A percentile compares a stretch with the other conserved stretches of the same genome.
These are phyloP conservation scores for Suillus spraguei DNA, from an alignment of 768 basidiomycete species.

Conservation along the genomic window DNA sequence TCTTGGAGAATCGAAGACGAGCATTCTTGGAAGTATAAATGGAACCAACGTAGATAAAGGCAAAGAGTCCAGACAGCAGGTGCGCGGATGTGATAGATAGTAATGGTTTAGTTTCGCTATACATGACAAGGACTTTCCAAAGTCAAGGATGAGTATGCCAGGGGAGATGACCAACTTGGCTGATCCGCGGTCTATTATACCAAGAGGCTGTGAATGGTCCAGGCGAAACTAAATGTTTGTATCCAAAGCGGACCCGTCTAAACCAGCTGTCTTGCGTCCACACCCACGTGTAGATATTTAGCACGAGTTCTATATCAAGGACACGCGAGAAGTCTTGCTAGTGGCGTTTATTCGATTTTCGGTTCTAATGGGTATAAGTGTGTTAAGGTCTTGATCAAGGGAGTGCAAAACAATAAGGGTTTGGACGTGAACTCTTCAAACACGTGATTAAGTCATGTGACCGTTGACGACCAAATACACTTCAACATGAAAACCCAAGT, in stretches of 20 bases:
- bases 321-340: neutral
- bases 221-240: neutral
- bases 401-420: neutral
- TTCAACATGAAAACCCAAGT: constrained; percentile 6
- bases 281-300: neutral
- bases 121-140: constrained; percentile 3
- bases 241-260: neutral
- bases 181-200: neutral
- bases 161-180: neutral
- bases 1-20: constrained; percentile 52
- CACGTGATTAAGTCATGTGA: constrained; percentile 3
- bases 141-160: neutral
- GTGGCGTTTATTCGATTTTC: neutral
- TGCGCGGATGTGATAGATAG: constrained; percentile 47
- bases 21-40: constrained; percentile 75
- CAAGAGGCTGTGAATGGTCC: too few relatives aligned
- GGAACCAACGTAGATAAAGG: constrained; percentile 76
- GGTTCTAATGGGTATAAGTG: neutral
- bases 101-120: constrained; percentile 18
- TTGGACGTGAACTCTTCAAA: neutral
- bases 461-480: neutral
- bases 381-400: neutral
- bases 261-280: neutral
- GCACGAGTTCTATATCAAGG: neutral
- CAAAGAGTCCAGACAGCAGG: constrained; percentile 58